Conservation (phyloP, 306 rosid genomes). For the Fragaria vesca region DNA sequence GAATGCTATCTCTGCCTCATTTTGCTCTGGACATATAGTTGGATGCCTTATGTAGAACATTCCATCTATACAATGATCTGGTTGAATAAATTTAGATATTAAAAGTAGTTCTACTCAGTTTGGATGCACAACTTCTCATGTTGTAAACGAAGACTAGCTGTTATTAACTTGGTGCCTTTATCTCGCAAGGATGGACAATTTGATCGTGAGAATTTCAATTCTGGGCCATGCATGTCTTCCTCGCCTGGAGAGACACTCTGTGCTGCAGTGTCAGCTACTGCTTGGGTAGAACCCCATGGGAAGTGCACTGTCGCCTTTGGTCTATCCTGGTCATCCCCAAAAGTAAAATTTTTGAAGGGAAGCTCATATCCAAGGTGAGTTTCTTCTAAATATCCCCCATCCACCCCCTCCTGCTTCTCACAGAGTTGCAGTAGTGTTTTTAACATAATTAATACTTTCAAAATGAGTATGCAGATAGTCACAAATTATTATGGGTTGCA, state of each 20-base stretch:
- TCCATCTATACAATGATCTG: not conserved
- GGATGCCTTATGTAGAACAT: not conserved
- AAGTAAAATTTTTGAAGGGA: conserved; percentile 86
- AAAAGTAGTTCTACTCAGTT: not conserved
- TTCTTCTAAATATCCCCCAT: conserved; percentile 1
- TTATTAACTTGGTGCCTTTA: not conserved
- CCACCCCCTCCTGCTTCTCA: not conserved
- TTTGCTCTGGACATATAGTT: not conserved
- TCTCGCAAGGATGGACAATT: conserved; percentile 78
- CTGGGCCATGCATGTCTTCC: conserved; percentile 85
- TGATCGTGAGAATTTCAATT: conserved; percentile 69
- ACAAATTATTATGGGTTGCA: not conserved
- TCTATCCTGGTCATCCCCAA: conserved; percentile 97
- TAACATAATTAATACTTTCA: not conserved
- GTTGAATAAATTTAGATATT: not conserved
- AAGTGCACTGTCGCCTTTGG: conserved; percentile 90
- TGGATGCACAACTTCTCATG: not conserved
- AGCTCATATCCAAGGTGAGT: conserved; percentile 75
- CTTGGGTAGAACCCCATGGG: conserved; percentile 99
- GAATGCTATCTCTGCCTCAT: conserved; percentile 1
- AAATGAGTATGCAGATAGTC: not conserved
- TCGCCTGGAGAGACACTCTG: conserved; percentile 89
- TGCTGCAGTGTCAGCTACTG: conserved; percentile 93
- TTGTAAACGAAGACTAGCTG: not conserved
- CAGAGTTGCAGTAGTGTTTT: too few relatives aligned